These are phyloP conservation scores for Harrya chromipes DNA, from an alignment of 768 basidiomycete genomes.

Conservation along the genomic window DNA sequence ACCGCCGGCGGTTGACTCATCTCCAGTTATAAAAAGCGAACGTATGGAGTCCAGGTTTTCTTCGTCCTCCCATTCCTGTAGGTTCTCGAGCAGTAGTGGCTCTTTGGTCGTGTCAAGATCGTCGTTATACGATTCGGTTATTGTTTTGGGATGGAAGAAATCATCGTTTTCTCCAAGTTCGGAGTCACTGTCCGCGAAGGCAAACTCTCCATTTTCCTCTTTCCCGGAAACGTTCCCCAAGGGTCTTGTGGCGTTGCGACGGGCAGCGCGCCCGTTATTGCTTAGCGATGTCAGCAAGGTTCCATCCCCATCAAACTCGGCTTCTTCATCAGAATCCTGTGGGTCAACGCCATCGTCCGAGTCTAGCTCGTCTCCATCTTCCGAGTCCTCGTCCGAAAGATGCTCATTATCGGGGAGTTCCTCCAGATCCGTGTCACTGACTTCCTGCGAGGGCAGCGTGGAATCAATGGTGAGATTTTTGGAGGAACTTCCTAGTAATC, in stretches of 20 bases:
- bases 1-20: slow-evolving; percentile 30
- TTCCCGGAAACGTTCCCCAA: slow-evolving; percentile 36
- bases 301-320: slow-evolving; percentile 6
- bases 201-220: slow-evolving; percentile 43
- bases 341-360: slow-evolving; percentile 1
- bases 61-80: slow-evolving; percentile 82
- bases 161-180: slow-evolving; percentile 62
- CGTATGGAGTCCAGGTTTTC: slow-evolving; percentile 83
- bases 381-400: slow-evolving; percentile 15
- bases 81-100: slow-evolving; percentile 41
- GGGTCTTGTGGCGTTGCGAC: slow-evolving; percentile 40
- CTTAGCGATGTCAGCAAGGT: background rate
- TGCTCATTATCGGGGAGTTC: slow-evolving; percentile 9
- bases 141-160: slow-evolving; percentile 63
- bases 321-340: background rate
- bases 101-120: slow-evolving; percentile 72
- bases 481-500: slow-evolving; percentile 79
- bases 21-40: slow-evolving; percentile 87
- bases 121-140: slow-evolving; percentile 40
- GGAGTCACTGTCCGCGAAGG: slow-evolving; percentile 79
- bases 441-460: slow-evolving; percentile 28
- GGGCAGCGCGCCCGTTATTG: slow-evolving; percentile 50
- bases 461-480: slow-evolving; percentile 53
- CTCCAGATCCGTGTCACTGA: slow-evolving; percentile 36
- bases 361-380: background rate